phyloP scores from a whole-genome alignment of 1,284 basidiomycete species.

The Anthracocystis panici-leucophaei region DNA sequence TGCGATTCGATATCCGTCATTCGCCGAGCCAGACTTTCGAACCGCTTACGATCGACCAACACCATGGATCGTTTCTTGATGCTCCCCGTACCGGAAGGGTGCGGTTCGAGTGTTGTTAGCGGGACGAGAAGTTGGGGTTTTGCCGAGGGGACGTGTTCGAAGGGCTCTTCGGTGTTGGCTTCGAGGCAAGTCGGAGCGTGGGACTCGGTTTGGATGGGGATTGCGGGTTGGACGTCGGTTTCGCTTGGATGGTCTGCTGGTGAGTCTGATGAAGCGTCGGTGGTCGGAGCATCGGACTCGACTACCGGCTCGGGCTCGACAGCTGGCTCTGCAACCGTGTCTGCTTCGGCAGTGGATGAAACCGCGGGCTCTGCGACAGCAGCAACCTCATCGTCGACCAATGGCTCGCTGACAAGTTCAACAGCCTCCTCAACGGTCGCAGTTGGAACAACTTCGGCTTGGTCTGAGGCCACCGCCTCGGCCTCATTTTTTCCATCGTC shows the following conservation, averaged over 20 bases:
- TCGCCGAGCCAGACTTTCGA: conserved; percentile 56
- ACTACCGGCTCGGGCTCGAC: neutral
- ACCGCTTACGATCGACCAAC: conserved; percentile 57
- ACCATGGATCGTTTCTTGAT: conserved; percentile 62
- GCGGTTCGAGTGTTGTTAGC: conserved; percentile 48
- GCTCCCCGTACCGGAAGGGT: conserved; percentile 57
- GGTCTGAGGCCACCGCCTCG: too few species aligned
- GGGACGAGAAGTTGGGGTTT: conserved; percentile 46
- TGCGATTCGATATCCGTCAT: conserved; percentile 56
- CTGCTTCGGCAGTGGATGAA: neutral
- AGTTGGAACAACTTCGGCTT: neutral
- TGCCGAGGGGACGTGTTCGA: neutral
- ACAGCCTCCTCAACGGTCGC: neutral
- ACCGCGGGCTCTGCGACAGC: neutral
- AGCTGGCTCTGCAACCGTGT: neutral
- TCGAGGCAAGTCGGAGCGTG: too few species aligned
- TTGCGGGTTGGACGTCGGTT: too few species aligned
- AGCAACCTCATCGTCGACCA: neutral
- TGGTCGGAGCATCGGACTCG: too few species aligned
- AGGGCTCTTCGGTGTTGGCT: neutral
- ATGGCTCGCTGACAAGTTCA: neutral
- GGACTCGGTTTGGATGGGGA: too few species aligned
- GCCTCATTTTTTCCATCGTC: neutral
- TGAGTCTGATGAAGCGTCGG: neutral
- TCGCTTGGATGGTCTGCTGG: neutral